Percentiles rank a stretch among this genome's conserved stretches.
phyloP scores from a whole-genome alignment of 345 rosid genomes.

The Punica granatum region DNA sequence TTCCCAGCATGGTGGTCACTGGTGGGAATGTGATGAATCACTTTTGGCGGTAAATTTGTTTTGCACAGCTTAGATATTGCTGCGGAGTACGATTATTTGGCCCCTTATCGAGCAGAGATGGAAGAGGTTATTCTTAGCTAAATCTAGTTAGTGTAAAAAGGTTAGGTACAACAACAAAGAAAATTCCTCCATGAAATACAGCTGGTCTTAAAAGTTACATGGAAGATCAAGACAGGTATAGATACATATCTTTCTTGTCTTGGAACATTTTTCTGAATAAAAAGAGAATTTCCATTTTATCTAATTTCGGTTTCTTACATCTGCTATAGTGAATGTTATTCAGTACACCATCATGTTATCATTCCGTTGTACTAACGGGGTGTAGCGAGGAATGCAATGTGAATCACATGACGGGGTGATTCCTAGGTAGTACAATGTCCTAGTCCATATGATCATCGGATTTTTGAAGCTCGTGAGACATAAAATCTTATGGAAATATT shows the following conservation, averaged over 20 bases:
- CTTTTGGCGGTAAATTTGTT: neutral
- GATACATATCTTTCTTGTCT: neutral
- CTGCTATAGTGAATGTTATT: too few species aligned
- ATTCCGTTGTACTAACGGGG: too few species aligned
- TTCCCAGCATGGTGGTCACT: neutral
- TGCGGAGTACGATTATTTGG: neutral
- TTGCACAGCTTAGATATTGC: neutral
- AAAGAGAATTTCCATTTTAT: neutral
- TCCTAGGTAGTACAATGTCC: too few species aligned
- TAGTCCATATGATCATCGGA: too few species aligned
- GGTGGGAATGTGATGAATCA: neutral
- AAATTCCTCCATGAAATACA: neutral
- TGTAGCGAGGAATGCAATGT: too few species aligned
- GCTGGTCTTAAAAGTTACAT: neutral
- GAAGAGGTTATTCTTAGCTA: neutral
- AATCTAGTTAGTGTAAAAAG: neutral
- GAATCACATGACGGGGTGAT: too few species aligned
- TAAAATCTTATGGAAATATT: too few species aligned
- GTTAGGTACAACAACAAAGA: neutral
- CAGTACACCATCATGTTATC: too few species aligned
- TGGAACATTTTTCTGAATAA: neutral
- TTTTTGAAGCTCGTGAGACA: too few species aligned
- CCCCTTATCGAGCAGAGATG: neutral
- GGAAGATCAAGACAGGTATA: neutral
- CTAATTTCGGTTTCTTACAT: neutral